Base-by-base conservation (phyloP, 176 grass and related monocot species). In the Urochloa ruziziensis region DNA sequence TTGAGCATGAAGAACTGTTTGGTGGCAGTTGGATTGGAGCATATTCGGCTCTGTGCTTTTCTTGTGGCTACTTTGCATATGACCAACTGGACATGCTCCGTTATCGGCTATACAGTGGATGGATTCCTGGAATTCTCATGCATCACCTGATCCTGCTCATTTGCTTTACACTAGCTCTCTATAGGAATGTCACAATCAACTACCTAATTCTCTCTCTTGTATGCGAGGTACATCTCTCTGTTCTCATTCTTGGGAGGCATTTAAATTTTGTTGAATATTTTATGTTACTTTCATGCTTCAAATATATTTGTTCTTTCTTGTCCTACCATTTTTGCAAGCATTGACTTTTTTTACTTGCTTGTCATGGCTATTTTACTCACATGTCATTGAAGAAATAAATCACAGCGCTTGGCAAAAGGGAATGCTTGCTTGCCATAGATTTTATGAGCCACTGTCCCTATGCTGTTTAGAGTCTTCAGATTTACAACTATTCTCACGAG, bases 51-150 rank as follows among this genome's bases (percentile, higher is more conserved):
- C 63, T 96, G 27, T 99, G 91, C 69, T 94, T 99, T 87, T 99
- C 96, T 49, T 94, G 91, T 87, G 91, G 93, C 51, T 99, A 99
- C 89, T 96, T 99, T 92, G 96, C 93, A 17, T 96, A 99, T 79
- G 96, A 99, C 77, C 96, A 99, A 87, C 81, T 99, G 89, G 96
- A 99, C 78, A 94, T 99, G 91, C 87, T 94, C 57, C 83, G 76
- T 32, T 94, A 92, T 85, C 75, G 81, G 15, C 86, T 99, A 12
- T 94, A 94, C 78, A 92, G 80, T 74, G 91, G 96, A 80, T 65
- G 86, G 69, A 85, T 99, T 62, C 93, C 96, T 60, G 83, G 91
- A 46, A 96, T 99, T 63, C 96, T 99, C 39, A 88, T 92, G 75
- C 93, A 99, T 80, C 96, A 99, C 82, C 80, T 99, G 91, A 94